Conservation (phyloP, 805 yeast genomes). For the Candida khao-thaluensis region DNA sequence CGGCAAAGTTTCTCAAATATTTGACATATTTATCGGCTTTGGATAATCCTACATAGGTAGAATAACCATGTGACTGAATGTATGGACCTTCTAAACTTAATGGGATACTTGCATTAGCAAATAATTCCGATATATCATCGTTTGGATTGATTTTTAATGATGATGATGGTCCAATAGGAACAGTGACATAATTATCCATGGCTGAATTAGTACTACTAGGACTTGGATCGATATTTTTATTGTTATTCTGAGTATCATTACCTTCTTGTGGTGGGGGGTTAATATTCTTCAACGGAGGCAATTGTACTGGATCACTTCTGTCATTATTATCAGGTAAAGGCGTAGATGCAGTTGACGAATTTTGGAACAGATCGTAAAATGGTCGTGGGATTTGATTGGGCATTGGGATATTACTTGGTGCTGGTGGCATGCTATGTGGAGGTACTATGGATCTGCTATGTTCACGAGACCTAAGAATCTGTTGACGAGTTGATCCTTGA, state of each 20-base stretch:
- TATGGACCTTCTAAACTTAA: conserved; percentile 35
- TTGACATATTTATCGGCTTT: conserved; percentile 41
- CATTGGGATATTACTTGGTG: conserved; percentile 15
- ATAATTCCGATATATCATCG: conserved; percentile 31
- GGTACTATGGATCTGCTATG: conserved; percentile 11
- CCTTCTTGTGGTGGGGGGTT: not conserved
- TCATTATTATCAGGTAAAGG: not conserved
- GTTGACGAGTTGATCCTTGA: conserved; percentile 12
- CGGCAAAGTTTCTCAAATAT: conserved; percentile 34
- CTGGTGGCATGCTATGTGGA: conserved; percentile 16
- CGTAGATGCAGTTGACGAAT: not conserved
- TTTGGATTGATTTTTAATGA: conserved; percentile 30
- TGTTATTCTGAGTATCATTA: not conserved
- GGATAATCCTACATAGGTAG: conserved; percentile 40
- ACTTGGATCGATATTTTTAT: conserved; percentile 3
- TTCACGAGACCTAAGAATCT: conserved; percentile 5
- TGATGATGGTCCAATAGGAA: conserved; percentile 38
- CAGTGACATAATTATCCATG: conserved; percentile 19
- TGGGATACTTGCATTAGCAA: conserved; percentile 35
- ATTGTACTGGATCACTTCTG: conserved; percentile 9
- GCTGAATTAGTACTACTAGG: not conserved
- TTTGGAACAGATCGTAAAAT: conserved; percentile 1
- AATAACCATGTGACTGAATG: conserved; percentile 41
- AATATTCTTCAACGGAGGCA: conserved; percentile 15
- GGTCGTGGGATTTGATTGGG: conserved; percentile 3